Evolutionary conservation across 768 basidiomycete genomes (phyloP), one percentile per base, ranked within the genome.

Genomic region (Tricholoma flavovirens): DNA sequence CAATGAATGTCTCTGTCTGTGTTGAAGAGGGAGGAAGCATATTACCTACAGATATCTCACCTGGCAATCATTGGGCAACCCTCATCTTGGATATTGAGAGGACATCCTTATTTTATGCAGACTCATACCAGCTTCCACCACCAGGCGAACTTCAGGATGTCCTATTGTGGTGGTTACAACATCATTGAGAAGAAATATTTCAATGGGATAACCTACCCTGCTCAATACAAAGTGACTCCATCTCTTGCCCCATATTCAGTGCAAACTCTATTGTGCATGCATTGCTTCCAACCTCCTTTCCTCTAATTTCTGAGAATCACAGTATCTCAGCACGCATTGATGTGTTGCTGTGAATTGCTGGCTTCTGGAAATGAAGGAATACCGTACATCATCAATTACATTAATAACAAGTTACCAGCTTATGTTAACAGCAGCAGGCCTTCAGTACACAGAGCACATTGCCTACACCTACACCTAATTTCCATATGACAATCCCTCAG

Each of bases 11-110:
- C 10, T 46, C 22, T 4, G 56, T 53, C 51, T 14, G 17, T 8
- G 21, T 33, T 14, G 8, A 22, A 14, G 45, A 22, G n/a, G 51
- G 43, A 14, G 29, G 50, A 3, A 49, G 22, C 38, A 24, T 14
- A 6, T 53, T 26, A 35, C n/a, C 45, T 24, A 46, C 22, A 14
- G 24, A 46, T 46, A n/a, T n/a, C n/a, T 19, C 32, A 51, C 49
- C 32, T 12, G 51, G 36, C 15, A 59, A 56, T 29, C 55, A 59
- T 11, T 59, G 59, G 59, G 35, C 51, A 2, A 52, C 26, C 3
- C 55, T 56, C 24, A 48, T 59, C 22, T 49, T 59, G 7, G 51
- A 51, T 19, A 2, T 33, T 5, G 40, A n/a, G 21, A 45, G 2
- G 14, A 5, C 17, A 19, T 19, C 49, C 35, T 43, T 56, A 17